Conservation (phyloP, 345 rosid genomes). For the Corchorus capsularis region DNA sequence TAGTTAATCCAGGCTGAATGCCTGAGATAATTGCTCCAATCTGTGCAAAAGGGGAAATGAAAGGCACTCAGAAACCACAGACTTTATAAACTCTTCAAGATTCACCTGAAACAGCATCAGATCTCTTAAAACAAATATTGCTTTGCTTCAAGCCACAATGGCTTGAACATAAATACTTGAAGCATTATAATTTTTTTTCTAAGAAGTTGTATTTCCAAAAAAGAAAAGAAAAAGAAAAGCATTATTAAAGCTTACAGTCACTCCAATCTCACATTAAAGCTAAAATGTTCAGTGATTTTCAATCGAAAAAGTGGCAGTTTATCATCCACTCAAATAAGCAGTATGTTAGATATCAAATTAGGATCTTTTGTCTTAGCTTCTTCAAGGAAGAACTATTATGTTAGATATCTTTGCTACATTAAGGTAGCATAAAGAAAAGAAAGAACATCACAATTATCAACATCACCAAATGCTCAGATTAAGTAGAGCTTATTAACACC, state of each 20-base stretch:
- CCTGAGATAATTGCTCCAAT: constrained; percentile 97
- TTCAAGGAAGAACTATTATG: too few relatives aligned
- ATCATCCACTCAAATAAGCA: too few relatives aligned
- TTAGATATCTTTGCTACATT: too few relatives aligned
- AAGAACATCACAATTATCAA: too few relatives aligned
- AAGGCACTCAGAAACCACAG: neutral
- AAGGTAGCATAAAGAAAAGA: too few relatives aligned
- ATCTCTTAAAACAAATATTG: neutral
- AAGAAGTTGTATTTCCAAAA: neutral
- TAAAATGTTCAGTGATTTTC: too few relatives aligned
- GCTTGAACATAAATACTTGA: neutral
- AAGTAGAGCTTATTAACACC: too few relatives aligned
- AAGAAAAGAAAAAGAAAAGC: neutral
- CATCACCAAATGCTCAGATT: too few relatives aligned
- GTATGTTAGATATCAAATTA: too few relatives aligned
- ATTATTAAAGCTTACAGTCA: neutral
- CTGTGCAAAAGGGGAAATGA: constrained; percentile 42
- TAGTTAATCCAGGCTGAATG: constrained; percentile 93
- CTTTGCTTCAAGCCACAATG: neutral
- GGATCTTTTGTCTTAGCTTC: too few relatives aligned
- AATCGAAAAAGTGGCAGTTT: too few relatives aligned
- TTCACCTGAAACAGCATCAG: neutral
- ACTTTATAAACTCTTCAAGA: neutral
- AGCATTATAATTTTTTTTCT: neutral
- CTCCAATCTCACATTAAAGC: neutral